These are phyloP conservation scores for Wickerhamomyces rabaulensis DNA, from an alignment of 805 yeast genomes.

Conservation along the genomic window DNA sequence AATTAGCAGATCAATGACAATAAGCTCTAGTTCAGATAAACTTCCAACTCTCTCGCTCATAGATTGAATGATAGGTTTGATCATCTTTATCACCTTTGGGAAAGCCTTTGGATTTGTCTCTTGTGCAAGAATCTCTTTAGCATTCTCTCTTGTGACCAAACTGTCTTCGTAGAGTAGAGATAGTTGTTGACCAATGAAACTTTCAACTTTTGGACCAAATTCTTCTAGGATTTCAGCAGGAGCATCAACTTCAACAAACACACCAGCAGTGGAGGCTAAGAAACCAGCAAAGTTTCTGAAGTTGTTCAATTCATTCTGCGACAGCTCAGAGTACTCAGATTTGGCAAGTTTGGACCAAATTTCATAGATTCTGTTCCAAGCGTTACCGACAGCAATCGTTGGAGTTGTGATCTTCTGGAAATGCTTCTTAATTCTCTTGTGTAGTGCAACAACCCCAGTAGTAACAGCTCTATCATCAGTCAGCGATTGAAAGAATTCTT, in stretches of 20 bases:
- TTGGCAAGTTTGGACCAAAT: slow-evolving; percentile 36
- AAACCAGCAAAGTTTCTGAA: slow-evolving; percentile 70
- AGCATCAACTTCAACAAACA: slow-evolving; percentile 36
- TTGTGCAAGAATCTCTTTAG: slow-evolving; percentile 63
- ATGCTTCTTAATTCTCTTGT: slow-evolving; percentile 52
- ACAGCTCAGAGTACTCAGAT: slow-evolving; percentile 19
- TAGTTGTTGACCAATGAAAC: slow-evolving; percentile 47
- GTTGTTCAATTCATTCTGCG: slow-evolving; percentile 35
- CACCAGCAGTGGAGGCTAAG: slow-evolving; percentile 65
- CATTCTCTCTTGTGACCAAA: slow-evolving; percentile 57
- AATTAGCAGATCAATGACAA: slow-evolving; percentile 44
- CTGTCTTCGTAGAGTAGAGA: slow-evolving; percentile 42
- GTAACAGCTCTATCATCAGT: slow-evolving; percentile 50
- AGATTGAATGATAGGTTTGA: slow-evolving; percentile 33
- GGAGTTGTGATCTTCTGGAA: slow-evolving; percentile 25
- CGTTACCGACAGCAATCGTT: slow-evolving; percentile 31
- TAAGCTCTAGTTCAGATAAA: slow-evolving; percentile 25
- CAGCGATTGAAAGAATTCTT: slow-evolving; percentile 37
- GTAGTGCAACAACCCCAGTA: slow-evolving; percentile 70
- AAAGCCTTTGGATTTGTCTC: slow-evolving; percentile 59
- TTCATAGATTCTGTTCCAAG: slow-evolving; percentile 43
- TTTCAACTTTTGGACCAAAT: slow-evolving; percentile 34
- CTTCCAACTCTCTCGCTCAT: slow-evolving; percentile 20
- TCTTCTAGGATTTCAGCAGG: slow-evolving; percentile 23
- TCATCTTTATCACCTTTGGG: slow-evolving; percentile 40